These are phyloP conservation scores for Microdochium nivale DNA, from an alignment of 2,329 filamentous ascomycete species.

Conservation along the genomic window DNA sequence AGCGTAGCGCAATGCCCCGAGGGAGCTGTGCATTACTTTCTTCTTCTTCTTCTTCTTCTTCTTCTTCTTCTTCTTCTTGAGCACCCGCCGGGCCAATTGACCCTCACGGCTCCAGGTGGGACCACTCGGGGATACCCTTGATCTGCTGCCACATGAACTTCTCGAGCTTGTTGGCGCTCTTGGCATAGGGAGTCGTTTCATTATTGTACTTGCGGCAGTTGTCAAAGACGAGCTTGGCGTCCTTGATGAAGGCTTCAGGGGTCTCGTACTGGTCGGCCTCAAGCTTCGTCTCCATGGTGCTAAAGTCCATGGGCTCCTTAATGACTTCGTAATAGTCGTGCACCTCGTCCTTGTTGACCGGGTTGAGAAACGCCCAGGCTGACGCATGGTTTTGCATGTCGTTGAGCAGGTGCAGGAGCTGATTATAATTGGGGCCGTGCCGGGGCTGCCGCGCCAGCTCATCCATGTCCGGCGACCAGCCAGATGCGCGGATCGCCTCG, in stretches of 20 bases:
- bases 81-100: too few species aligned
- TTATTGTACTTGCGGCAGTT: slow-evolving; percentile 97
- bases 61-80: too few species aligned
- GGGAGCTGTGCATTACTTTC: too few species aligned
- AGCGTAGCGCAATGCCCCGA: too few species aligned
- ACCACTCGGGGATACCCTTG: slow-evolving; percentile 89
- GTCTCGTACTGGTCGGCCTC: slow-evolving; percentile 87
- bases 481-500: slow-evolving; percentile 79
- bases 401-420: slow-evolving; percentile 85
- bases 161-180: slow-evolving; percentile 85
- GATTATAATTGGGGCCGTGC: slow-evolving; percentile 93
- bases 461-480: slow-evolving; percentile 98
- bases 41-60: too few species aligned
- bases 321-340: slow-evolving; percentile 99
- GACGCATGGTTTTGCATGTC: slow-evolving; percentile 90
- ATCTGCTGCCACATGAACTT: slow-evolving; percentile 96
- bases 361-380: slow-evolving; percentile 90
- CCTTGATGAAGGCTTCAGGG: slow-evolving; percentile 85
- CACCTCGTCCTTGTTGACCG: slow-evolving; percentile 92
- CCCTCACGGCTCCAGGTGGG: slow-evolving; percentile 43
- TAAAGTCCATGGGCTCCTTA: slow-evolving; percentile 93
- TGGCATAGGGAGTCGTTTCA: slow-evolving; percentile 89
- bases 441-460: slow-evolving; percentile 89
- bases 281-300: slow-evolving; percentile 91
- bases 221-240: slow-evolving; percentile 82